These are phyloP conservation scores for Trichophyton mentagrophytes DNA, from an alignment of 2,329 filamentous ascomycete genomes.

Conservation along the genomic window DNA sequence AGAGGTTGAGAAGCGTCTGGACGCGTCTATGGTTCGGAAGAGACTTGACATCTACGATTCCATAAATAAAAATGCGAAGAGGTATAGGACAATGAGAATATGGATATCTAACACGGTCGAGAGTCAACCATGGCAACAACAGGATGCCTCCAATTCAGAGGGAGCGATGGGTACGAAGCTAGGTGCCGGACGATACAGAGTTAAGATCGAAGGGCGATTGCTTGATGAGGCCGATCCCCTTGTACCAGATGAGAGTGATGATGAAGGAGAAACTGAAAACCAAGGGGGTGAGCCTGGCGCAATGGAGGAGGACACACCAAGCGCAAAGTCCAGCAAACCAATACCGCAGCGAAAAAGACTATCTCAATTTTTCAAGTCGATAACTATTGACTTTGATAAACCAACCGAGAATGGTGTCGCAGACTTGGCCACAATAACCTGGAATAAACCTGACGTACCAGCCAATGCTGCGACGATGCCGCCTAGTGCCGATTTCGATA, in stretches of 20 bases:
- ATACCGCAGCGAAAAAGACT: constrained; percentile 29
- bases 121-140: constrained; percentile 83
- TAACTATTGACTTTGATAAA: constrained; percentile 41
- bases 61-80: constrained; percentile 61
- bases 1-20: constrained; percentile 75
- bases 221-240: constrained; percentile 51
- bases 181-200: constrained; percentile 48
- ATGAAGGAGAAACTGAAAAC: constrained; percentile 28
- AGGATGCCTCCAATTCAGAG: constrained; percentile 39
- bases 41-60: constrained; percentile 79
- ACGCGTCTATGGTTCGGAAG: constrained; percentile 90
- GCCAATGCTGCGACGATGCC: constrained; percentile 41
- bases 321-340: constrained; percentile 17
- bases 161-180: constrained; percentile 48
- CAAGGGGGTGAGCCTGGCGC: constrained; percentile 37
- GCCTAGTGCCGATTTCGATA: constrained; percentile 69
- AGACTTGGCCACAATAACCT: constrained; percentile 51
- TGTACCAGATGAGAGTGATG: constrained; percentile 40
- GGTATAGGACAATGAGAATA: constrained; percentile 72
- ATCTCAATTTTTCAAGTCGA: constrained; percentile 40
- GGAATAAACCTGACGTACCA: constrained; percentile 62
- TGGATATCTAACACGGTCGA: constrained; percentile 94
- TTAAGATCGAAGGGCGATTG: constrained; percentile 82
- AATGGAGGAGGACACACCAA: constrained; percentile 49
- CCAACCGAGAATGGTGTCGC: constrained; percentile 29